Evolutionary conservation across 345 rosid species (phyloP), one percentile per base, ranked within the genome.

Genomic region (Hevea brasiliensis): DNA sequence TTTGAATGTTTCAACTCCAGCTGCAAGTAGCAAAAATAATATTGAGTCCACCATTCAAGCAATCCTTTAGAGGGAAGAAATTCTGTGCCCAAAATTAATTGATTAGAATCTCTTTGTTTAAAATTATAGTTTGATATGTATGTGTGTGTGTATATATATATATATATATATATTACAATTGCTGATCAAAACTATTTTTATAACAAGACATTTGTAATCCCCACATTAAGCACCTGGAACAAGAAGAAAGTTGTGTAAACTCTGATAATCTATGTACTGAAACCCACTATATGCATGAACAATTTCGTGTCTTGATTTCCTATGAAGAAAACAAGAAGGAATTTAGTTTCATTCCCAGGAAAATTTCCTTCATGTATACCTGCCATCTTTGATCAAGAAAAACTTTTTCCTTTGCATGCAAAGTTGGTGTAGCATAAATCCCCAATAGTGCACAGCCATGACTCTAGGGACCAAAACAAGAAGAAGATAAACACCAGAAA

Each of bases 381-480:
- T 89, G 94, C 98, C 99, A 95, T 73, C 96, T 97, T 68, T 83
- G 90, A 65, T 91, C 94, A 80, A 88, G 84, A 84, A 95, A 95
- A 74, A 92, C 85, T 70, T 82, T 85, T 80, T 92, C 94, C 84
- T 95, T 95, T 42, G 93, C 93, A 72, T 71, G 83, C 77, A 92
- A 76, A 79, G 98, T 95, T 66, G 99, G 97, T 62, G 98, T 82
- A 71, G 89, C 92, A 74, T 88, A 75, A 61, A 95, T 88, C 68
- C 99, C 91, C 81, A 91, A 74, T 76, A 95, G 89, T 62, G 84
- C 96, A 87, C 99, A 92, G 51, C 98, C 97, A 75, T 97, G 94
- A 81, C 98, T 92, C 99, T 95, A 29, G 50, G 57, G 57, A 67
- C 45, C 24, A 67, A 27, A 27, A 32, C 89, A 81, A 83, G 72